phyloP scores from a whole-genome alignment of 2,329 filamentous ascomycete genomes.

The Penicillium hordei region DNA sequence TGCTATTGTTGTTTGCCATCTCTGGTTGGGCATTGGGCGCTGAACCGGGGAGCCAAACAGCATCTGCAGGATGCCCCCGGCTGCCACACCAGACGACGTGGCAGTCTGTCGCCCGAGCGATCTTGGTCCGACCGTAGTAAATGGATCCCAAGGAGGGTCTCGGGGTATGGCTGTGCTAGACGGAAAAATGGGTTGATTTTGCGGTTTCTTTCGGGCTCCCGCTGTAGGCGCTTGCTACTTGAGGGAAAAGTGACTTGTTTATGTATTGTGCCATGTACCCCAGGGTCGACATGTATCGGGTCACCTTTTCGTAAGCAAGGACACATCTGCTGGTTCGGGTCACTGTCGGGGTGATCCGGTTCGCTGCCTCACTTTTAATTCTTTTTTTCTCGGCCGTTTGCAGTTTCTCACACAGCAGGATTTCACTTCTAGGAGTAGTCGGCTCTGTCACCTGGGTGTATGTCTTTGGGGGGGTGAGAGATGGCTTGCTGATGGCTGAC shows the following conservation, averaged over 20 bases:
- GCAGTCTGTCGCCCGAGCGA: constrained; percentile 16
- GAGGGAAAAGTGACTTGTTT: not conserved
- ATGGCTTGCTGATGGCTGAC: not conserved
- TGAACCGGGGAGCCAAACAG: constrained; percentile 3
- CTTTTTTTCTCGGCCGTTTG: constrained; percentile 15
- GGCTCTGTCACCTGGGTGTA: constrained; percentile 3
- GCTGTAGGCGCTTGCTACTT: constrained; percentile 21
- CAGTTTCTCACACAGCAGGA: constrained; percentile 9
- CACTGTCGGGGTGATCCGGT: constrained; percentile 32
- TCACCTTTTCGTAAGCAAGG: constrained; percentile 10
- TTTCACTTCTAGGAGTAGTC: not conserved
- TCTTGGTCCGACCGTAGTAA: constrained; percentile 9
- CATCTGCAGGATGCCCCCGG: constrained; percentile 22
- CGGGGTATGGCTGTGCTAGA: constrained; percentile 6
- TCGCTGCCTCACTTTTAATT: constrained; percentile 40
- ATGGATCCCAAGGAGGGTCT: constrained; percentile 4
- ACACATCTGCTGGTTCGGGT: constrained; percentile 25
- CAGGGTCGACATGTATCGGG: not conserved
- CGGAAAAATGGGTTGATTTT: not conserved
- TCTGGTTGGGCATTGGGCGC: constrained; percentile 17
- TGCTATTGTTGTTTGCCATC: not conserved
- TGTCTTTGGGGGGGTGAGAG: not conserved
- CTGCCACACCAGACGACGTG: constrained; percentile 24
- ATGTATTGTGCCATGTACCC: constrained; percentile 9
- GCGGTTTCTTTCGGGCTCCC: constrained; percentile 11